These are phyloP conservation scores for Craterostigma plantagineum DNA, from an alignment of 257 asterid genomes.

Conservation along the genomic window DNA sequence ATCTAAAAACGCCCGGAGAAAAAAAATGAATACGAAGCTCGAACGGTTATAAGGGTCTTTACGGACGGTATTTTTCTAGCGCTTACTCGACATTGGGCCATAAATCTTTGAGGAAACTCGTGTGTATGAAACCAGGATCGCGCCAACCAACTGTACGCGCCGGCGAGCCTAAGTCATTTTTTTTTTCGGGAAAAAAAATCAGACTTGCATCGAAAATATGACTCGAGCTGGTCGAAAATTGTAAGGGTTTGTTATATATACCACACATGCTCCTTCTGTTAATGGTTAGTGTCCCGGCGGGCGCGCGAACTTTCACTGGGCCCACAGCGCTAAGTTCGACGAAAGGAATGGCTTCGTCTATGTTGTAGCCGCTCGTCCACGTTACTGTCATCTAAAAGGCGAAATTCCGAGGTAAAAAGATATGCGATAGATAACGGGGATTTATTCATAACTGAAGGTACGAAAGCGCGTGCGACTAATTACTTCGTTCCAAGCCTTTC, in stretches of 20 bases:
- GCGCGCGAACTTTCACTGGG: slow-evolving; percentile 22
- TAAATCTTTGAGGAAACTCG: slow-evolving; percentile 69
- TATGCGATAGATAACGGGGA: background rate
- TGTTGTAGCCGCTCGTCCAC: slow-evolving; percentile 81
- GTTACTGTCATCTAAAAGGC: slow-evolving; percentile 74
- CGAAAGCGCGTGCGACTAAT: no score
- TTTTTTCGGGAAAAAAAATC: slow-evolving; percentile 9
- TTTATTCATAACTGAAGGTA: no score
- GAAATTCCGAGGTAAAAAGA: background rate
- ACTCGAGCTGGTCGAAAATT: background rate
- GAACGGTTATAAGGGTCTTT: no score
- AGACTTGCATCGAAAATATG: no score
- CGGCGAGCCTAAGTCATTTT: slow-evolving; percentile 40
- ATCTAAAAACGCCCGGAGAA: slow-evolving; percentile 25
- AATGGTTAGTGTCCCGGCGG: slow-evolving; percentile 70
- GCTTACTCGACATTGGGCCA: slow-evolving; percentile 65
- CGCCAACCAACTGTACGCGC: slow-evolving; percentile 99
- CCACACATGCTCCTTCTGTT: slow-evolving; percentile 74
- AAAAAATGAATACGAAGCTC: slow-evolving; percentile 4
- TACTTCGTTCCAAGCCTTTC: slow-evolving; percentile 90
- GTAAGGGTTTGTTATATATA: slow-evolving; percentile 13
- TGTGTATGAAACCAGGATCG: slow-evolving; percentile 88
- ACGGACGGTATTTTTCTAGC: no score
- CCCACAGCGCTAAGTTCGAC: slow-evolving; percentile 49
- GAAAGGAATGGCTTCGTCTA: slow-evolving; percentile 61